These are phyloP conservation scores for Fagopyrum esculentum DNA, from an alignment of 148 eudicot genomes.

Conservation along the genomic window DNA sequence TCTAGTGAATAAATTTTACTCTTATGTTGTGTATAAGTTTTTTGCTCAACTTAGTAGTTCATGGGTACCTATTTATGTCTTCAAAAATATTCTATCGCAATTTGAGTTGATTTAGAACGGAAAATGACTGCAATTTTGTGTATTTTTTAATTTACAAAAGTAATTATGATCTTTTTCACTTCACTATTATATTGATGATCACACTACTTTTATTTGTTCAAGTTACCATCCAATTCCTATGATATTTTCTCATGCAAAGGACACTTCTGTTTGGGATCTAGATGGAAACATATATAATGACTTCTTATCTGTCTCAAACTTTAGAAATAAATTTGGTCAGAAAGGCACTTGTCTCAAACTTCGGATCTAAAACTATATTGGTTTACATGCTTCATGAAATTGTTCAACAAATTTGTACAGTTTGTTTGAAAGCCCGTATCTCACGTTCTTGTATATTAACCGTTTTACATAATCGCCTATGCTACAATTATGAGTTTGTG, in stretches of 20 bases:
- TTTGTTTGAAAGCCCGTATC: background rate
- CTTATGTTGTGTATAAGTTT: background rate
- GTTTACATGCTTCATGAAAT: background rate
- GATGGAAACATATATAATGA: conserved; percentile 91
- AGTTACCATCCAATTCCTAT: conserved; percentile 94
- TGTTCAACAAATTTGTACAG: background rate
- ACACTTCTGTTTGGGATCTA: conserved; percentile 92
- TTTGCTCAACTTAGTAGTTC: background rate
- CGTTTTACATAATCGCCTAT: too few relatives aligned
- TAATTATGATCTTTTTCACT: background rate
- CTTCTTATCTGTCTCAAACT: conserved; percentile 78
- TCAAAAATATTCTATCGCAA: background rate
- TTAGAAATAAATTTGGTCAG: conserved; percentile 14
- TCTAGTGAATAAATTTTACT: background rate
- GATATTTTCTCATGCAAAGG: conserved; percentile 87
- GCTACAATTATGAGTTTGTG: background rate
- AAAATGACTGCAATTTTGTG: background rate
- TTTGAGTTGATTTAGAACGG: background rate
- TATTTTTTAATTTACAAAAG: background rate
- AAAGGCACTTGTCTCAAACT: background rate
- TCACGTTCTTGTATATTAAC: background rate
- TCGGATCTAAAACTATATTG: background rate
- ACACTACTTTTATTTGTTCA: conserved; percentile 21
- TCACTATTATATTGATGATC: background rate
- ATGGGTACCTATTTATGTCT: background rate